Base-by-base conservation (phyloP, 2,329 filamentous ascomycete species). In the Beauveria sp. region DNA sequence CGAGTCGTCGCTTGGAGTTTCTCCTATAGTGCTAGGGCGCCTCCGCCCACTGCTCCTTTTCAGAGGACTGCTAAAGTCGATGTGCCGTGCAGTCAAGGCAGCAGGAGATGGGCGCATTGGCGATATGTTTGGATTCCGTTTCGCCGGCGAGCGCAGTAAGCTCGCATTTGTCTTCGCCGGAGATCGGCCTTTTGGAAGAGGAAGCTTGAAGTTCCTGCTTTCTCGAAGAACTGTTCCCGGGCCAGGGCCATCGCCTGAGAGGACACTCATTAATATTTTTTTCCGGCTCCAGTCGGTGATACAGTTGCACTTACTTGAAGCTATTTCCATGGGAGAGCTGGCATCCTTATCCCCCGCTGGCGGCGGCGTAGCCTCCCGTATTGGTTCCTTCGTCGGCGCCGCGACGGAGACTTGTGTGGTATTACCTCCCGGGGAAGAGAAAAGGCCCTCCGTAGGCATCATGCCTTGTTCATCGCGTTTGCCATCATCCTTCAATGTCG, bases 381-480 rank as follows among this genome's bases (percentile, higher is more conserved):
- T 51, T 38, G 34, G 52, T 4, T 61, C 43, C 18, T 30, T 42
- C 18, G 50, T 28, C 42, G 28, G 28, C 4, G 20, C 50, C 68
- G 56, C n/a, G 7, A 34, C 38, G 18, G 12, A 3, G 2, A 12
- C 12, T n/a, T 52, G 65, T 49, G 53, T 67, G 63, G 34, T 68
- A 64, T 64, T 68, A 64, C 51, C 65, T 69, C 89, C 66, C 85
- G 83, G 16, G 93, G 92, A 96, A 9, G 93, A 97, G 74, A 96
- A 96, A 66, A 98, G 85, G 66, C 86, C 85, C 42, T 93, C 90
- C 62, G 96, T 83, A 42, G 90, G 88, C 72, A 97, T 91, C 79
- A 99, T 86, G 73, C 93, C 95, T 80, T 96, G 81, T 72, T 96
- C 92, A 75, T 98, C 93, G 76, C 91, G 89, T 63, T 87, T 79